Conservation (phyloP, 345 rosid genomes). For the Salix viminalis region DNA sequence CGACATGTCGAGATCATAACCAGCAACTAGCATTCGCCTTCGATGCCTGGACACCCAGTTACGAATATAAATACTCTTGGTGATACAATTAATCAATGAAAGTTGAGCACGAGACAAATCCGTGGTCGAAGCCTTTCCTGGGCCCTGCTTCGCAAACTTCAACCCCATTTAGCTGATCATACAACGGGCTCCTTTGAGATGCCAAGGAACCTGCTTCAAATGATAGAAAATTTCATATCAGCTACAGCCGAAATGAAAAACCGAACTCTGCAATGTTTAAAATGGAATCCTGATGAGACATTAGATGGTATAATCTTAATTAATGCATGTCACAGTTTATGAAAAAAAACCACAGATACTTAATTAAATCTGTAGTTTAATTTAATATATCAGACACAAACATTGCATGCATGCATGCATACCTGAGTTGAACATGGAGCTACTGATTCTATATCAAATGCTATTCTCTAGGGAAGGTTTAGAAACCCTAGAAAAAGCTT, state of each 20-base stretch:
- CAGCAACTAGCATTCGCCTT: constrained; percentile 69
- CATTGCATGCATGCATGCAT: not conserved
- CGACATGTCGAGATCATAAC: constrained; percentile 96
- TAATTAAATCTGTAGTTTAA: no score
- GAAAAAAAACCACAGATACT: not conserved
- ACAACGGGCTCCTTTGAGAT: not conserved
- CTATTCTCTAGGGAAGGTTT: constrained; percentile 26
- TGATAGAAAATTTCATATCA: not conserved
- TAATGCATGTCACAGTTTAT: no score
- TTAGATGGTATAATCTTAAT: no score
- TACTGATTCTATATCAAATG: constrained; percentile 19
- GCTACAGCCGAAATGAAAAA: no score
- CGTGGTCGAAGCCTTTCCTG: constrained; percentile 26
- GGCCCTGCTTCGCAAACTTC: constrained; percentile 45
- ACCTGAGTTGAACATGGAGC: constrained; percentile 44
- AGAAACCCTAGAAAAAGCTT: constrained; percentile 37
- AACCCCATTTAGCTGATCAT: constrained; percentile 54
- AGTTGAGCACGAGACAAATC: constrained; percentile 24
- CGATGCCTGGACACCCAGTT: constrained; percentile 84
- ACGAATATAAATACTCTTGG: constrained; percentile 57
- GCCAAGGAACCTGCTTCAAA: not conserved
- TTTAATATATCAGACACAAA: not conserved
- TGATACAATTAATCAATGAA: constrained; percentile 44
- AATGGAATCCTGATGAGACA: not conserved
- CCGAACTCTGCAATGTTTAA: not conserved